Evolutionary conservation across 2,329 filamentous ascomycete species (phyloP), one percentile per base, ranked within the genome.

Genomic region (Colletotrichum tanaceti): DNA sequence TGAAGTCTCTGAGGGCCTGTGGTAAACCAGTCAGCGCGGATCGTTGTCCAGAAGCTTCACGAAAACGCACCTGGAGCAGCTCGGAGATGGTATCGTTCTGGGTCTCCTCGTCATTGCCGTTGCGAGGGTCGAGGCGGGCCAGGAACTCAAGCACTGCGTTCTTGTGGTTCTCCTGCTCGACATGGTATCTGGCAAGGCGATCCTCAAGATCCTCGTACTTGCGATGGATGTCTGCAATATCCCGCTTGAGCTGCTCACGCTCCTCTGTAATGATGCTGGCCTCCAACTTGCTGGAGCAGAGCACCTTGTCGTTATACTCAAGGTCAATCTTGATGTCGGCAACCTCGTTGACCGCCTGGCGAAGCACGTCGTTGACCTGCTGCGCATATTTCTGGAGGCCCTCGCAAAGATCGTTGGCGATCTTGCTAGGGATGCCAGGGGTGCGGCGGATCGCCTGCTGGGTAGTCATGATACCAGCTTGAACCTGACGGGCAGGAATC

Each of bases 231-330:
- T 76, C 74, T 61, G 75, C 77, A 58, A 70, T 61, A 28, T 70
- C 60, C 7, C 60, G 63, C 58, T 72, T 71, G 38, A 71, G 61
- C 58, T 63, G 55, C 57, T 71, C 50, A 22, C 58, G 50, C 38
- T 71, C 60, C 38, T 71, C 70, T 14, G 47, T 28, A n/a, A 71
- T 50, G 20, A 64, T 61, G 18, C 59, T 68, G 38, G 68, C 59
- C 58, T 71, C 70, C 22, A 71, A 38, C 49, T 71, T 71, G 35
- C 59, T 71, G 58, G 69, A 70, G 28, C 59, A 68, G 58, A 71
- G 66, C n/a, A 71, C 61, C 47, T 78, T 78, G n/a, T 74, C 66
- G 44, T 72, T 74, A 71, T 80, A 80, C 22, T 72, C 70, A 5
- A 81, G 66, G 52, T 80, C 76, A 5, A 72, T 73, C 18, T 74